These are phyloP conservation scores for Westerdykella ornata DNA, from an alignment of 2,329 filamentous ascomycete genomes.

Conservation along the genomic window DNA sequence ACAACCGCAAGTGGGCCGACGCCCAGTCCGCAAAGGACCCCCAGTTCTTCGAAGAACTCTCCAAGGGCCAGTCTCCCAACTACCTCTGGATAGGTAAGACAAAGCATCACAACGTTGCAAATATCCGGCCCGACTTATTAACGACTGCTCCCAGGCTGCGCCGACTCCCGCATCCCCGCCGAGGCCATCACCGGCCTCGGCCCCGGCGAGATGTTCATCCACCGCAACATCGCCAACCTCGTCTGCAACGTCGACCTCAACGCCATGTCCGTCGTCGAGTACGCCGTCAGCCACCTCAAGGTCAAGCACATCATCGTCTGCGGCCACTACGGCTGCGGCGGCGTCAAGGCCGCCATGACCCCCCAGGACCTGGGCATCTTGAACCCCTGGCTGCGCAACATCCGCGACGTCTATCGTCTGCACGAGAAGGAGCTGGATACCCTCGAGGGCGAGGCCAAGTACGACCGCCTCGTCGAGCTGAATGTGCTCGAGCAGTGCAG, in stretches of 20 bases:
- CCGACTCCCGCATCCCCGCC: conserved; percentile 37
- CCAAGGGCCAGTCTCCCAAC: conserved; percentile 60
- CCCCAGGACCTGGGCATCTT: conserved; percentile 63
- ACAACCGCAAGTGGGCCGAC: conserved; percentile 61
- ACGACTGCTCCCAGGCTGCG: conserved; percentile 25
- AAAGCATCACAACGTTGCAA: not conserved
- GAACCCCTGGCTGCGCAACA: conserved; percentile 69
- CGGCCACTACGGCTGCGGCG: conserved; percentile 62
- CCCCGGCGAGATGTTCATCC: conserved; percentile 21
- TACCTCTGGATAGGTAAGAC: conserved; percentile 50
- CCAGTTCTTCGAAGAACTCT: conserved; percentile 58
- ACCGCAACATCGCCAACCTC: conserved; percentile 26
- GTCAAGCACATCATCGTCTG: conserved; percentile 66
- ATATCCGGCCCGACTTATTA: not conserved
- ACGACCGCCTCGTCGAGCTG: conserved; percentile 33
- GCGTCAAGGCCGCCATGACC: conserved; percentile 57
- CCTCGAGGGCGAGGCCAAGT: conserved; percentile 22
- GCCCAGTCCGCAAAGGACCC: conserved; percentile 54
- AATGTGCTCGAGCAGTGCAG: conserved; percentile 36
- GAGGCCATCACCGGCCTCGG: conserved; percentile 38
- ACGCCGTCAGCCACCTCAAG: conserved; percentile 38
- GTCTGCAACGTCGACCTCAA: conserved; percentile 38
- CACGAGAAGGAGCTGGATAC: conserved; percentile 62
- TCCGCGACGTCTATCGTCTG: conserved; percentile 66
- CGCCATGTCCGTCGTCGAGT: conserved; percentile 38